phyloP scores from a whole-genome alignment of 208 protist species.

The Acanthamoeba castellanii region DNA sequence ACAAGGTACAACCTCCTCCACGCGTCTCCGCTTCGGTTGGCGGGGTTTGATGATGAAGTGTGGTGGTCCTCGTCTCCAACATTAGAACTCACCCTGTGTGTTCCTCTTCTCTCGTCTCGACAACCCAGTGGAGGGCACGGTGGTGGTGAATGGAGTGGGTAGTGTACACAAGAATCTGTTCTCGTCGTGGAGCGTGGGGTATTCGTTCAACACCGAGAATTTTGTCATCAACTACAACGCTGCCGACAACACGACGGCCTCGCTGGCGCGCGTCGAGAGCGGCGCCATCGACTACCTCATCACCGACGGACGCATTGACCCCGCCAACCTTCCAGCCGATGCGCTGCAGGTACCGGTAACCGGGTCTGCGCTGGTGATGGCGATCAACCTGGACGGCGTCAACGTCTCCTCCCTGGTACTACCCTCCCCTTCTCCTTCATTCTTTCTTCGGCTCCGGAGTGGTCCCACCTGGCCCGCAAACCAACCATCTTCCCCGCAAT shows the following conservation, averaged over 20 bases:
- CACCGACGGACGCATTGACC: background rate
- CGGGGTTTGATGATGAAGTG: too few relatives aligned
- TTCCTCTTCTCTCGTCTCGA: too few relatives aligned
- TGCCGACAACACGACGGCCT: background rate
- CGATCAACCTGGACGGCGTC: background rate
- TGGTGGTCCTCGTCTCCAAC: too few relatives aligned
- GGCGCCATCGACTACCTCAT: slow-evolving; percentile 5
- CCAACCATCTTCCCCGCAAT: too few relatives aligned
- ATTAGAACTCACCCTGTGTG: too few relatives aligned
- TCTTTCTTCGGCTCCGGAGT: background rate
- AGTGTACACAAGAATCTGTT: slow-evolving; percentile 15
- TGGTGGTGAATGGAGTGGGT: slow-evolving; percentile 37
- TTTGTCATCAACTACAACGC: slow-evolving; percentile 22
- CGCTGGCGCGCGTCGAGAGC: background rate
- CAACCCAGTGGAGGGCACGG: background rate
- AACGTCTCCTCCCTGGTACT: background rate
- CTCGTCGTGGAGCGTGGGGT: background rate
- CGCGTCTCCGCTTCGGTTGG: too few relatives aligned
- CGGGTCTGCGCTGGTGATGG: background rate
- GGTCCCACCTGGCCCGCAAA: too few relatives aligned
- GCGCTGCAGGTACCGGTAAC: background rate
- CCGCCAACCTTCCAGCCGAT: background rate
- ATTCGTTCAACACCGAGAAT: background rate
- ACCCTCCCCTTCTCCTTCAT: background rate
- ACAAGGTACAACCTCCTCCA: too few relatives aligned